Percentiles rank a stretch among this genome's conserved stretches.
These are phyloP conservation scores for Sporisorium exsertum DNA, from an alignment of 1,284 basidiomycete genomes.

Conservation along the genomic window DNA sequence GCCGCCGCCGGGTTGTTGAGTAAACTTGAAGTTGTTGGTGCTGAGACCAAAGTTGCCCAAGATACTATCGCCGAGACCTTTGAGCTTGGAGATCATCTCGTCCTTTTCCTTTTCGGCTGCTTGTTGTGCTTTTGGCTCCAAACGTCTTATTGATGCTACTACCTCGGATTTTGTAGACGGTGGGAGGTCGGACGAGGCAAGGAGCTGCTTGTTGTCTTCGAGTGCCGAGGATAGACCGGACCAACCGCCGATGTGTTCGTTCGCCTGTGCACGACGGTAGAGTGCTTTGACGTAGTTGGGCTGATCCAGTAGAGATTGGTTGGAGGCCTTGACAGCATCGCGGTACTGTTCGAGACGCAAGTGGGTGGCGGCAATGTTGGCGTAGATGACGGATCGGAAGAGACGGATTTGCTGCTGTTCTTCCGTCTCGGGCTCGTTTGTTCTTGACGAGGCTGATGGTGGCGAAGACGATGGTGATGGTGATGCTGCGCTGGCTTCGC, in stretches of 20 bases:
- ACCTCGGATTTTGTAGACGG: constrained; percentile 72
- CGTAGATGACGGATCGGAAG: constrained; percentile 72
- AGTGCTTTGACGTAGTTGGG: constrained; percentile 87
- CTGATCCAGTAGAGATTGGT: constrained; percentile 82
- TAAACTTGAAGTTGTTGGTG: constrained; percentile 83
- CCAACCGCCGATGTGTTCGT: constrained; percentile 84
- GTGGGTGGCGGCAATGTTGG: constrained; percentile 84
- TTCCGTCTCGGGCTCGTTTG: constrained; percentile 20
- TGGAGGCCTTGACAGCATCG: constrained; percentile 80
- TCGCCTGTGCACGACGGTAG: constrained; percentile 85
- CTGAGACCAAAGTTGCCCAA: constrained; percentile 72
- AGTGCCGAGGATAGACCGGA: constrained; percentile 82
- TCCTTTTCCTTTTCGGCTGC: constrained; percentile 88
- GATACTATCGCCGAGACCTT: constrained; percentile 89
- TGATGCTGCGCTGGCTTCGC: not conserved
- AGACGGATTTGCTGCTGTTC: constrained; percentile 34
- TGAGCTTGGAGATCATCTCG: constrained; percentile 92
- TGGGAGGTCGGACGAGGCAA: constrained; percentile 75
- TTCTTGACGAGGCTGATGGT: not conserved
- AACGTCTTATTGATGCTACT: constrained; percentile 9
- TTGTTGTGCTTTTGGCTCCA: constrained; percentile 77
- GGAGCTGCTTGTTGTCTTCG: constrained; percentile 78
- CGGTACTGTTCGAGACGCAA: constrained; percentile 75
- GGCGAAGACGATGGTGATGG: not conserved
- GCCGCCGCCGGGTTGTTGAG: constrained; percentile 81